Conservation (phyloP, 1,284 basidiomycete species). For the Austropuccinia psidii region DNA sequence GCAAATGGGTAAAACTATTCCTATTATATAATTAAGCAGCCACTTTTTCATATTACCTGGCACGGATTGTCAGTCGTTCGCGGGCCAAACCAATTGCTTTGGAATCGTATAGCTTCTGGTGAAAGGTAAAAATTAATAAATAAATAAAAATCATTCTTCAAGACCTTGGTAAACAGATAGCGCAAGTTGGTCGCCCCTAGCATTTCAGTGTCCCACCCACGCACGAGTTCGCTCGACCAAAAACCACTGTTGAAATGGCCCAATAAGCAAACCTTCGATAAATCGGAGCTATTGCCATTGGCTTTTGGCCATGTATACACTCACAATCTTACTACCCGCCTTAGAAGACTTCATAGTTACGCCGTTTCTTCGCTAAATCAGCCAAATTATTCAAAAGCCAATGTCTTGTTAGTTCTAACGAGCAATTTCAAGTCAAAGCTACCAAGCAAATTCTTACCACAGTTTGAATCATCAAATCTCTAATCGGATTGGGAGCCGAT, state of each 20-base stretch:
- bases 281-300: neutral
- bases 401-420: too few species aligned
- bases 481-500: slow-evolving; percentile 33
- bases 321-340: slow-evolving; percentile 35
- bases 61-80: too few species aligned
- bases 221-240: slow-evolving; percentile 35
- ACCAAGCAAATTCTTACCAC: slow-evolving; percentile 11
- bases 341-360: slow-evolving; percentile 38
- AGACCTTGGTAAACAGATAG: neutral
- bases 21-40: slow-evolving; percentile 19
- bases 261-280: neutral
- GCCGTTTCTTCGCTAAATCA: slow-evolving; percentile 24
- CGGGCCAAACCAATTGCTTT: too few species aligned
- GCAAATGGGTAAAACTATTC: slow-evolving; percentile 10
- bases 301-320: neutral
- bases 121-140: neutral
- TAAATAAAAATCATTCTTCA: neutral
- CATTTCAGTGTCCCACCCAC: slow-evolving; percentile 33
- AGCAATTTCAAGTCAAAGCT: neutral
- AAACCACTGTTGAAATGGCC: slow-evolving; percentile 20
- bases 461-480: slow-evolving; percentile 37
- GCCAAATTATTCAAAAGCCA: neutral
- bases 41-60: too few species aligned
- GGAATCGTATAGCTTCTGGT: neutral
- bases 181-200: neutral